Conservation (phyloP, 768 basidiomycete genomes). For the Rhizopogon rudus region DNA sequence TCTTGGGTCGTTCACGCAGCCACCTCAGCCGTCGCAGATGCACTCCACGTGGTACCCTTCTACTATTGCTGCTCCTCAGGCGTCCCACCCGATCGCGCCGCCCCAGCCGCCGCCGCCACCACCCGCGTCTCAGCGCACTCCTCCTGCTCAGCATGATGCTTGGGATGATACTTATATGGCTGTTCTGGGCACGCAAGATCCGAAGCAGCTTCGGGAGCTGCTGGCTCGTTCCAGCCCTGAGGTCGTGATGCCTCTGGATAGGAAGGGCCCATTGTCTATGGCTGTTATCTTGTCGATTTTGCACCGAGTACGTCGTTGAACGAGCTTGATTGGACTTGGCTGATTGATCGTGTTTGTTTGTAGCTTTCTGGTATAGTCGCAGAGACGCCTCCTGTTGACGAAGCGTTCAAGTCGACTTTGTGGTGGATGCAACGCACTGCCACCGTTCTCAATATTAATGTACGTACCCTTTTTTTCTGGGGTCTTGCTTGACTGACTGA, state of each 20-base stretch:
- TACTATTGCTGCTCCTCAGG: slow-evolving; percentile 73
- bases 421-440: slow-evolving; percentile 87
- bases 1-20: slow-evolving; percentile 25
- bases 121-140: slow-evolving; percentile 42
- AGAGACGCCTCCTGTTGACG: slow-evolving; percentile 73
- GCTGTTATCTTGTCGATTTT: slow-evolving; percentile 81
- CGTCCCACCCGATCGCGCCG: slow-evolving; percentile 72
- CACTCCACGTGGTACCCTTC: slow-evolving; percentile 51
- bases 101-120: slow-evolving; percentile 42
- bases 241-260: slow-evolving; percentile 72
- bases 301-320: slow-evolving; percentile 56
- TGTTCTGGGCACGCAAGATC: slow-evolving; percentile 71
- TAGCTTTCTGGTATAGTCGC: slow-evolving; percentile 73
- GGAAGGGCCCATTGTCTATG: slow-evolving; percentile 68
- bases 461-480: slow-evolving; percentile 23
- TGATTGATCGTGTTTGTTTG: slow-evolving; percentile 3
- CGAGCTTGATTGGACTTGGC: background rate
- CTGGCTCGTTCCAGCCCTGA: slow-evolving; percentile 74
- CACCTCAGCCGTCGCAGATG: slow-evolving; percentile 24
- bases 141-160: slow-evolving; percentile 60
- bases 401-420: slow-evolving; percentile 73
- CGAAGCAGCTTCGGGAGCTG: slow-evolving; percentile 68
- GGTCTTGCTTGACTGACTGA: background rate
- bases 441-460: slow-evolving; percentile 66
- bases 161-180: slow-evolving; percentile 84